Conservation (phyloP, 352 stramenopile genomes). For the Pythium chondricola region DNA sequence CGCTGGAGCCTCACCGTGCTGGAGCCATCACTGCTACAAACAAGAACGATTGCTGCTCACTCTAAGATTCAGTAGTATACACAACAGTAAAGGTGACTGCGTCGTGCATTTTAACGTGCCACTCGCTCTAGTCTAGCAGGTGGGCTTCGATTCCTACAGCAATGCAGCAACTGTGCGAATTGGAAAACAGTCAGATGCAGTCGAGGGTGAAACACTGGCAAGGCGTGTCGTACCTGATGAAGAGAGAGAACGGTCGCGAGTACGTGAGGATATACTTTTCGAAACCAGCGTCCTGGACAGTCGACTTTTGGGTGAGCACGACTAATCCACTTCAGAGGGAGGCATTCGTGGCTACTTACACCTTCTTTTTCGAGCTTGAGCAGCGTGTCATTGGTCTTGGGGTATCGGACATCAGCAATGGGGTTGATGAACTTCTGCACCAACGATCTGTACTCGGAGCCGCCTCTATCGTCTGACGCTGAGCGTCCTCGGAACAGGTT, state of each 20-base stretch:
- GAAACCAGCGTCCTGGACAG: conserved; percentile 39
- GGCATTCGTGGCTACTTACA: too few species aligned
- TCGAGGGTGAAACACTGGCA: neutral
- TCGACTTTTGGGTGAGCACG: too few species aligned
- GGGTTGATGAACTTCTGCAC: conserved; percentile 81
- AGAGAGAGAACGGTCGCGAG: conserved; percentile 68
- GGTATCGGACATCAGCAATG: conserved; percentile 56
- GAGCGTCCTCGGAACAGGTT: conserved; percentile 40
- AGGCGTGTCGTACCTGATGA: conserved; percentile 44
- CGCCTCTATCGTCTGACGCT: conserved; percentile 21
- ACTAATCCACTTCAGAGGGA: too few species aligned
- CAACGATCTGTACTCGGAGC: conserved; percentile 17
- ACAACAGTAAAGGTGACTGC: neutral
- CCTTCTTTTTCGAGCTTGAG: conserved; percentile 82
- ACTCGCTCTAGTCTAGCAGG: conserved; percentile 40
- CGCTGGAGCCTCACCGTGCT: neutral
- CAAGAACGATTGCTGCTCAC: conserved; percentile 6
- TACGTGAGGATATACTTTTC: conserved; percentile 82
- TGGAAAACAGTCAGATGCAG: neutral
- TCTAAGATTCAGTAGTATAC: neutral
- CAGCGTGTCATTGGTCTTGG: conserved; percentile 58
- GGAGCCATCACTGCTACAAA: neutral
- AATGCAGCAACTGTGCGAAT: conserved; percentile 49
- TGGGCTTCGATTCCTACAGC: conserved; percentile 60
- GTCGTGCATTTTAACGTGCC: too few species aligned